Evolutionary conservation across 129 eudicot genomes (phyloP), one percentile per base, ranked within the genome.

Genomic region (Gnaphalium uliginosum): DNA sequence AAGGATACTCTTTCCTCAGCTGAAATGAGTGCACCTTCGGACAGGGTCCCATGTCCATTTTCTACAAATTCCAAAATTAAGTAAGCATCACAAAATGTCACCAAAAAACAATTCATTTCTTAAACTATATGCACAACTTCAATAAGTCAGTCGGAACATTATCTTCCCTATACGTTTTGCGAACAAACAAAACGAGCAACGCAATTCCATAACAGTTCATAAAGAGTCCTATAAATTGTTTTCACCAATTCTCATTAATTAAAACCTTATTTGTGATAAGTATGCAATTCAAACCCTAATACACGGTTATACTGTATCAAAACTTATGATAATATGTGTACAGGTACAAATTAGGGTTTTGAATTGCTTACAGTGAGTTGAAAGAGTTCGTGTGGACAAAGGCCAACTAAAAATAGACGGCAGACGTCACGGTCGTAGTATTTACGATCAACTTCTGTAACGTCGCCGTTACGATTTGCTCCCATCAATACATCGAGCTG

Each of bases 21-120:
- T 85, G 97, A 87, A 94, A 86, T 1, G 98, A 94, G 67, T 94
- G 98, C 86, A 94, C 93, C 87, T 94, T 94, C 7, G 98, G 96
- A 90, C 98, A 94, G 10, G 97, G 97, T 39, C 98, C 98, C 98
- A 85, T 90, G 62, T 94, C 98, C 97, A 94, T 94, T 90, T 94
- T 94, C 98, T 94, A 85, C n/a, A 46, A 46, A 46, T 46, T 13
- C n/a, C 53, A 77, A 14, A 8, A 0, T 5, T 53, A 43, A 58
- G 6, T 73, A 56, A 80, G 63, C 27, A 5, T 66, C 18, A 48
- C 7, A 66, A 24, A 48, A 63, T 25, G 32, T 51, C 77, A 67
- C 24, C 60, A 61, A 4, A 68, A 46, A 22, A 53, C 39, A 26
- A 51, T 43, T 4, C 29, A 71, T 4, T 18, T 9, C 27, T 39